Evolutionary conservation across 2,329 filamentous ascomycete genomes (phyloP).

Genomic region (Aspergillus tubingensis): DNA sequence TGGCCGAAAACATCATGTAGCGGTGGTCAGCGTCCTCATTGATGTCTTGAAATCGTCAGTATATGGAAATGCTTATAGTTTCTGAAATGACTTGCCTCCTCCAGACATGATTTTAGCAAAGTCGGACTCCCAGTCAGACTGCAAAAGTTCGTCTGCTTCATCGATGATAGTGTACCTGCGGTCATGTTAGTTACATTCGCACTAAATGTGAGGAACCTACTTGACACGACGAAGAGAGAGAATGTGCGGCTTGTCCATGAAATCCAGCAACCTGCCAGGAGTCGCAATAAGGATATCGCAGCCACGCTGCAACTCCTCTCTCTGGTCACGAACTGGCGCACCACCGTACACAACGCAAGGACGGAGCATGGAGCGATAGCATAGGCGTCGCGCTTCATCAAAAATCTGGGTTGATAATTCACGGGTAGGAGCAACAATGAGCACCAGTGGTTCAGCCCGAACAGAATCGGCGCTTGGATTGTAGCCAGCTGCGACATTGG

Average conservation of each 20-base stretch:
- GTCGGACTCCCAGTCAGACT: slow-evolving; percentile 74
- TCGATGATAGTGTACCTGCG: slow-evolving; percentile 72
- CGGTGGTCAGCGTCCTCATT: slow-evolving; percentile 72
- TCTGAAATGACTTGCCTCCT: slow-evolving; percentile 61
- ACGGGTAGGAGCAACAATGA: slow-evolving; percentile 82
- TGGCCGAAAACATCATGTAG: slow-evolving; percentile 88
- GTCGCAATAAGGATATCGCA: slow-evolving; percentile 89
- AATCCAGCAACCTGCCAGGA: slow-evolving; percentile 80
- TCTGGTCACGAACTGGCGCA: slow-evolving; percentile 68
- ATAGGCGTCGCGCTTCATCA: slow-evolving; percentile 87
- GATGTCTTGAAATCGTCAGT: slow-evolving; percentile 53
- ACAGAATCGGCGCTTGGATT: slow-evolving; percentile 55
- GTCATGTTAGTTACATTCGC: neutral
- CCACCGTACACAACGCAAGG: slow-evolving; percentile 90
- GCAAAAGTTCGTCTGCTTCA: slow-evolving; percentile 91
- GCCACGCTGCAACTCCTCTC: slow-evolving; percentile 72
- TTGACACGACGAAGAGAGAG: slow-evolving; percentile 75
- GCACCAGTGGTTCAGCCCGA: slow-evolving; percentile 81
- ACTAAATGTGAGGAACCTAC: slow-evolving; percentile 45
- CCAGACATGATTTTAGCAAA: slow-evolving; percentile 76
- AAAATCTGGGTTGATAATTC: slow-evolving; percentile 95
- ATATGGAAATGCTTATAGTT: slow-evolving; percentile 11
- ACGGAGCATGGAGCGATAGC: slow-evolving; percentile 91
- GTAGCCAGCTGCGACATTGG: slow-evolving; percentile 60
- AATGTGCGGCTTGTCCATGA: slow-evolving; percentile 70